phyloP scores from a whole-genome alignment of 495 filamentous ascomycete species.

The Penicillium pancosmium region DNA sequence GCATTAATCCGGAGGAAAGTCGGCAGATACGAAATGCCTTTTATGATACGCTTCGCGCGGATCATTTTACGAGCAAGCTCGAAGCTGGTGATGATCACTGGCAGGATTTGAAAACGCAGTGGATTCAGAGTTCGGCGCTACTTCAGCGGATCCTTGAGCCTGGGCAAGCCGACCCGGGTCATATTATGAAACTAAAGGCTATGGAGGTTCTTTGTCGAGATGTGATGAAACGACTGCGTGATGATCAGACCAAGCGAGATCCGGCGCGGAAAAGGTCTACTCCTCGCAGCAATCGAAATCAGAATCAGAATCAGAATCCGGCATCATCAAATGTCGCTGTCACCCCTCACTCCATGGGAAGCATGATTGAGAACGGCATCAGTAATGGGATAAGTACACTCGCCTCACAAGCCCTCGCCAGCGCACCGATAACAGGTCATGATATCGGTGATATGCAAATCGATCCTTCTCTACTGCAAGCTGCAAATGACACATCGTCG shows the following conservation, averaged over 20 bases:
- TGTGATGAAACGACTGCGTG: slow-evolving; percentile 72
- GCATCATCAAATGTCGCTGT: slow-evolving; percentile 25
- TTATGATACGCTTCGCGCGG: slow-evolving; percentile 65
- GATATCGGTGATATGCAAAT: slow-evolving; percentile 64
- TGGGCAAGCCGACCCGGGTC: slow-evolving; percentile 56
- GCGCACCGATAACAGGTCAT: slow-evolving; percentile 42
- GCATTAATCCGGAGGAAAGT: slow-evolving; percentile 71
- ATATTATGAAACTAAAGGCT: slow-evolving; percentile 62
- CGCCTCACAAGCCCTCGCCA: slow-evolving; percentile 54
- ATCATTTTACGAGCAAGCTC: slow-evolving; percentile 73
- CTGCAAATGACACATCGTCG: slow-evolving; percentile 51
- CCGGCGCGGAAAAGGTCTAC: slow-evolving; percentile 52
- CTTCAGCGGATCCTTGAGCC: slow-evolving; percentile 60
- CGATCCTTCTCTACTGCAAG: slow-evolving; percentile 61
- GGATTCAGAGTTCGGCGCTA: slow-evolving; percentile 62
- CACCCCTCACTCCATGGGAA: slow-evolving; percentile 9
- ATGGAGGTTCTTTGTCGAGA: slow-evolving; percentile 72
- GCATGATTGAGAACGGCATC: slow-evolving; percentile 35
- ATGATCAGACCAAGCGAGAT: slow-evolving; percentile 65
- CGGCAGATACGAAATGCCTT: slow-evolving; percentile 67
- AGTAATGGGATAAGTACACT: slow-evolving; percentile 56
- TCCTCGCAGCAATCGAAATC: slow-evolving; percentile 16
- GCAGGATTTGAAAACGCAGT: slow-evolving; percentile 67
- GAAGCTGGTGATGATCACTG: slow-evolving; percentile 74
- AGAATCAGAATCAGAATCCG: not conserved